Conservation (phyloP, 257 asterid genomes). For the Lavandula angustifolia region DNA sequence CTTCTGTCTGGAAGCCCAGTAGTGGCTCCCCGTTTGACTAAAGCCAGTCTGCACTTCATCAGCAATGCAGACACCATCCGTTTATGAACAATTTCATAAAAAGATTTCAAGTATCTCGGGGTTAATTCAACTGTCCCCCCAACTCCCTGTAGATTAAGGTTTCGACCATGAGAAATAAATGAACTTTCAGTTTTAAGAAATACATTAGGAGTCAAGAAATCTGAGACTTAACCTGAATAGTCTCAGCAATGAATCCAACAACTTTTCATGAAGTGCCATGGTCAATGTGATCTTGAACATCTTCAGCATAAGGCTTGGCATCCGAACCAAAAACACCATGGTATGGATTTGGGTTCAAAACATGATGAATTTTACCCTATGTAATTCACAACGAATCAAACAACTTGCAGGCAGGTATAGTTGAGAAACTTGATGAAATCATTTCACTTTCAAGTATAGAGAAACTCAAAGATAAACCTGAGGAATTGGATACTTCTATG, state of each 20-base stretch:
- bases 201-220: no score
- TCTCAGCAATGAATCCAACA: constrained; percentile 95
- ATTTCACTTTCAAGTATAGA: background rate
- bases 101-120: constrained; percentile 87
- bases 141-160: constrained; percentile 58
- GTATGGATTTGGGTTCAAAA: constrained; percentile 86
- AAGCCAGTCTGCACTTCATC: constrained; percentile 98
- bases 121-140: constrained; percentile 98
- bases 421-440: no score
- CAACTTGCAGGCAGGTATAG: background rate
- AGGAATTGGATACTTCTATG: constrained; percentile 92
- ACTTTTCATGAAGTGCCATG: constrained; percentile 90
- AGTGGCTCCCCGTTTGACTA: constrained; percentile 93
- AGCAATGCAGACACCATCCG: constrained; percentile 98
- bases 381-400: constrained; percentile 11
- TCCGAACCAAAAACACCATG: constrained; percentile 89
- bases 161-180: no score
- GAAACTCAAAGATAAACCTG: constrained; percentile 57
- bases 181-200: no score
- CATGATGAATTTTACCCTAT: constrained; percentile 97
- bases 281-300: constrained; percentile 92
- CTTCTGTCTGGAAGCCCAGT: constrained; percentile 97
- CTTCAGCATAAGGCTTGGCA: constrained; percentile 73
- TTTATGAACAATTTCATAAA: constrained; percentile 73
- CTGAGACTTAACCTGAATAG: constrained; percentile 67